phyloP scores from a whole-genome alignment of 192 early-diverging fungal genomes.

The Chytriomyces confervae region DNA sequence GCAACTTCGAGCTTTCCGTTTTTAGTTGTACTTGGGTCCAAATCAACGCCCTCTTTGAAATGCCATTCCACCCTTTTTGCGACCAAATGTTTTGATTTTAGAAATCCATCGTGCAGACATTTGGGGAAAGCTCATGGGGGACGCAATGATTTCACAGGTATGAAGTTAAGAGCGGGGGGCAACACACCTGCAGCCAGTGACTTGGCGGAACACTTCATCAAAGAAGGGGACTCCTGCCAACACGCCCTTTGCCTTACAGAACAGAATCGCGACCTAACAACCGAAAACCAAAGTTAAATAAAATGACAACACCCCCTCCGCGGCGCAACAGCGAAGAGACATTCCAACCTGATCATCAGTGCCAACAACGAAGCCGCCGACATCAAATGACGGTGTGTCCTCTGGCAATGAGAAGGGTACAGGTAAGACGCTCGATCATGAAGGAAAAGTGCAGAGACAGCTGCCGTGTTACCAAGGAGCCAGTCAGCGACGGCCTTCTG shows the following conservation, averaged over 20 bases:
- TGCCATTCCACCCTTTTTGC: constrained; percentile 83
- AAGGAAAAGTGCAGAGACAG: not conserved
- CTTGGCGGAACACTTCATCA: constrained; percentile 90
- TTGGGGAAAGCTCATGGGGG: not conserved
- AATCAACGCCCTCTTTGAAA: constrained; percentile 76
- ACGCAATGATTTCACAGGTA: too few relatives aligned
- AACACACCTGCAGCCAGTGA: constrained; percentile 74
- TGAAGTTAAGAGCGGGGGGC: not conserved
- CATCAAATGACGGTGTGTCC: constrained; percentile 98
- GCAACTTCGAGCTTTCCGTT: constrained; percentile 65
- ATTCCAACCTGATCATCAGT: constrained; percentile 67
- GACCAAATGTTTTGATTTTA: not conserved
- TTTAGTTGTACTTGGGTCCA: constrained; percentile 69
- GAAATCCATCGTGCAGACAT: not conserved
- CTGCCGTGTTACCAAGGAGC: not conserved
- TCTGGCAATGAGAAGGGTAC: constrained; percentile 49
- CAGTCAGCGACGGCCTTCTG: constrained; percentile 16
- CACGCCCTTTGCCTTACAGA: constrained; percentile 86
- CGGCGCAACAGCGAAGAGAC: not conserved
- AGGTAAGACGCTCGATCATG: not conserved
- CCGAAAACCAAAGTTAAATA: constrained; percentile 65
- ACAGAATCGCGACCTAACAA: constrained; percentile 79
- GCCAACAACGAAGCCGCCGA: constrained; percentile 96
- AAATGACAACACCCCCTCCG: not conserved
- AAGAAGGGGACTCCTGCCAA: constrained; percentile 96